Base-by-base conservation (phyloP, 306 rosid species). In the Alnus glutinosa region DNA sequence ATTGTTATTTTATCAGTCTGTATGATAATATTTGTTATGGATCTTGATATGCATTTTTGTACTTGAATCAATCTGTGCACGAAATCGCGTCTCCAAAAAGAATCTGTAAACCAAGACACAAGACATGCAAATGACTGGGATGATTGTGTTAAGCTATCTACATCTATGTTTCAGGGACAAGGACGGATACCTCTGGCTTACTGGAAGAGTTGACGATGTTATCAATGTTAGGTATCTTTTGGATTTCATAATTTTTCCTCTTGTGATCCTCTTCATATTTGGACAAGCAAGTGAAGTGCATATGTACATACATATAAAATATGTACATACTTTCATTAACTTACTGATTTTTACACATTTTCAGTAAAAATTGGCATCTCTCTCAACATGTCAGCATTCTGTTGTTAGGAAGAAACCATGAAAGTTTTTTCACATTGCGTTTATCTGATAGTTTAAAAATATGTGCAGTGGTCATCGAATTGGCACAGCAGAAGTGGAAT, bases 401-500 rank as follows among this genome's bases (percentile, higher is more conserved):
- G 7, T 46, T 39, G 55, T 15, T 52, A 51, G 67, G 16, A 48
- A 42, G 73, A 71, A 55, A 55, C 28, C 44, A 70, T 77, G 66
- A 48, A 39, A 67, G 52, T 46, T 76, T 70, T 63, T 34, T 34
- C 46, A 50, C 71, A 52, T 63, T 74, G 78, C 71, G 55, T 57
- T 59, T 57, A 51, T 70, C 81, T 82, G 70, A 62, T 63, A 64
- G 46, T 42, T 28, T 47, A 34, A 4, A 75, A 47, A 66, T 74
- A 34, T 77, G 71, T 85, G 86, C 92, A 95, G 98, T 86, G 99
- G 99, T 36, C 99, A 96, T 90, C 99, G 99, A 78, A 96, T 96
- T 71, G 99, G 99, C 88, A 96, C 99, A 7, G 98, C 99, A 34
- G 98, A 96, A 85, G 99, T 96, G 83, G 99, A 96, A 89, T 96